Conservation (phyloP, 2,329 filamentous ascomycete genomes). For the Leptodontidium sp. region DNA sequence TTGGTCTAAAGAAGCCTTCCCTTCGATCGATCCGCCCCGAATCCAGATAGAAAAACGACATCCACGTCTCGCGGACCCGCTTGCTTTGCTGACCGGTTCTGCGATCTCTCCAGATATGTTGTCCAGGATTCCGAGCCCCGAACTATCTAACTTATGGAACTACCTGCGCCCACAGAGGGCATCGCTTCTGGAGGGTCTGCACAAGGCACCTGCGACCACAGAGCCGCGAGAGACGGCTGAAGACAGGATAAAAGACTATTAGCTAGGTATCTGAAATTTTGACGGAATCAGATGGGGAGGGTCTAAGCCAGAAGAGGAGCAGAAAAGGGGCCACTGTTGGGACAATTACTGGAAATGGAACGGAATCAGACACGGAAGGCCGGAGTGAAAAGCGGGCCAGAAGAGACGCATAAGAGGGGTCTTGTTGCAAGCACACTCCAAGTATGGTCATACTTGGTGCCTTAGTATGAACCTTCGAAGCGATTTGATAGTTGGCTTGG, state of each 20-base stretch:
- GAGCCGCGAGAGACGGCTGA: not conserved
- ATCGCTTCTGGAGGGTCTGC: not conserved
- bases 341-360: too few species aligned
- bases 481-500: too few species aligned
- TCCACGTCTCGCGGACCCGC: not conserved
- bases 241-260: not conserved
- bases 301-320: too few species aligned
- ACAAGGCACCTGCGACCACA: not conserved
- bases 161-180: not conserved
- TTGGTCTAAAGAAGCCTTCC: not conserved
- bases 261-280: not conserved
- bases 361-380: too few species aligned
- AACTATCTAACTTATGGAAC: not conserved
- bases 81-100: not conserved
- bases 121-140: not conserved
- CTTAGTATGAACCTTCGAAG: too few species aligned
- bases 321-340: too few species aligned
- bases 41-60: not conserved
- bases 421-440: too few species aligned
- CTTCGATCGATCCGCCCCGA: not conserved
- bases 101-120: not conserved
- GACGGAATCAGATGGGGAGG: too few species aligned
- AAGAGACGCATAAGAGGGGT: too few species aligned
- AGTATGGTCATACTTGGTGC: too few species aligned
- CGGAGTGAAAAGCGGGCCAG: too few species aligned